Conservation (phyloP, 345 rosid genomes). For the Iberis pinnata region DNA sequence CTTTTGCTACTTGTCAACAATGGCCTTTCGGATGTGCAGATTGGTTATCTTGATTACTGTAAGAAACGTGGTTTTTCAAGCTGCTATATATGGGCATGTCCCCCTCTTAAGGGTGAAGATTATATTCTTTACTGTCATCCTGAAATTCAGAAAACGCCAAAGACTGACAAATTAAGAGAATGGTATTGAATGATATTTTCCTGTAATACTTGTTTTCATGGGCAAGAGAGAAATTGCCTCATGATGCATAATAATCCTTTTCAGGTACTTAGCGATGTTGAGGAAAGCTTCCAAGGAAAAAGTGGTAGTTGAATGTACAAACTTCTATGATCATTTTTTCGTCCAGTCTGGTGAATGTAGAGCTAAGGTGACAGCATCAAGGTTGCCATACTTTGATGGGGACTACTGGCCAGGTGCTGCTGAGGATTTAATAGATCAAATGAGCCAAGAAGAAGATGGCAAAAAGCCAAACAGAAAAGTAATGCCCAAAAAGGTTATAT, state of each 20-base stretch:
- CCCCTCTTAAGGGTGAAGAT: constrained; percentile 98
- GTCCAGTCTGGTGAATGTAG: constrained; percentile 71
- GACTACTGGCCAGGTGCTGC: constrained; percentile 99
- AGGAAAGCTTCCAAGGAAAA: constrained; percentile 82
- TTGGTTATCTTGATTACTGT: constrained; percentile 97
- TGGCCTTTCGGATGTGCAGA: constrained; percentile 40
- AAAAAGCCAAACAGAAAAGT: constrained; percentile 82
- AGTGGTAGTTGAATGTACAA: constrained; percentile 77
- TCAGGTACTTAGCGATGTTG: constrained; percentile 88
- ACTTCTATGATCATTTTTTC: constrained; percentile 91
- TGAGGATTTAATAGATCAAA: constrained; percentile 83
- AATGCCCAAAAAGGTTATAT: constrained; percentile 69
- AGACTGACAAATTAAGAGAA: constrained; percentile 92
- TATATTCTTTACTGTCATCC: constrained; percentile 96
- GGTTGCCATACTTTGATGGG: constrained; percentile 98
- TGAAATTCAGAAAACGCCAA: constrained; percentile 97
- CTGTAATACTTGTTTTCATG: constrained; percentile 1
- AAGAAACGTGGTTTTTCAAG: constrained; percentile 96
- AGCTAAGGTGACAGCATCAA: constrained; percentile 91
- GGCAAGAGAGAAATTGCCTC: constrained; percentile 13
- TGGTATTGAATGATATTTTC: constrained; percentile 50
- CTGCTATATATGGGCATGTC: constrained; percentile 99
- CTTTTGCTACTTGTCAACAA: constrained; percentile 14
- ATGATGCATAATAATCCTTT: constrained; percentile 11
- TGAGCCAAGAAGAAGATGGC: constrained; percentile 91